Conservation (phyloP, 2,329 filamentous ascomycete genomes). For the Aulographum hederae region DNA sequence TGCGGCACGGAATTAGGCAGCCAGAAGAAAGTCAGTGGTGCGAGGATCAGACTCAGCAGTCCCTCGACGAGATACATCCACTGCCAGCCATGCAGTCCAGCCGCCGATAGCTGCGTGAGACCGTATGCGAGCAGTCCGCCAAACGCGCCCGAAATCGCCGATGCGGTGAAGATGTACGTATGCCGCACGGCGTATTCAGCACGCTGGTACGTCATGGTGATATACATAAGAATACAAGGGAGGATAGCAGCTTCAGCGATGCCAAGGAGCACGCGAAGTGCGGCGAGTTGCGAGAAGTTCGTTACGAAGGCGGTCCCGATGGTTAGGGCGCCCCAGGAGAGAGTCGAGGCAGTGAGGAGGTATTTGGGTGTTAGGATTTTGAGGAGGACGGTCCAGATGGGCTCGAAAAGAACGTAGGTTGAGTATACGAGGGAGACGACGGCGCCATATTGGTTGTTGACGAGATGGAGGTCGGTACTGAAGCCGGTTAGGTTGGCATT, state of each 20-base stretch:
- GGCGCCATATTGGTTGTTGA: conserved; percentile 46
- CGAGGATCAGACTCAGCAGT: conserved; percentile 35
- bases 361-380: conserved; percentile 58
- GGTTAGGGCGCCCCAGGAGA: conserved; percentile 51
- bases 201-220: conserved; percentile 67
- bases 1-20: conserved; percentile 50
- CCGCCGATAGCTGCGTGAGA: conserved; percentile 51
- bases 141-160: conserved; percentile 61
- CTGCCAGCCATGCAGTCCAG: conserved; percentile 22
- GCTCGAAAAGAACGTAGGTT: conserved; percentile 65
- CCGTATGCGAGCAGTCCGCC: conserved; percentile 56
- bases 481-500: conserved; percentile 49
- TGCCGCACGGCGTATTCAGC: conserved; percentile 64
- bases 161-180: conserved; percentile 68
- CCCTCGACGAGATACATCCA: conserved; percentile 25
- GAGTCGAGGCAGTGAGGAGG: conserved; percentile 72
- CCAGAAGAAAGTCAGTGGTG: conserved; percentile 34
- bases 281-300: conserved; percentile 46
- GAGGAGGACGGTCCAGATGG: conserved; percentile 60
- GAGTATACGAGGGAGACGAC: conserved; percentile 26
- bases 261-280: conserved; percentile 47
- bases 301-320: conserved; percentile 48
- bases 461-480: conserved; percentile 41
- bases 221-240: conserved; percentile 59
- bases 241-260: conserved; percentile 38